Percentiles rank a stretch among this genome's conserved stretches.
phyloP scores from a whole-genome alignment of 2,329 filamentous ascomycete genomes.

The Corinectria fuckeliana region DNA sequence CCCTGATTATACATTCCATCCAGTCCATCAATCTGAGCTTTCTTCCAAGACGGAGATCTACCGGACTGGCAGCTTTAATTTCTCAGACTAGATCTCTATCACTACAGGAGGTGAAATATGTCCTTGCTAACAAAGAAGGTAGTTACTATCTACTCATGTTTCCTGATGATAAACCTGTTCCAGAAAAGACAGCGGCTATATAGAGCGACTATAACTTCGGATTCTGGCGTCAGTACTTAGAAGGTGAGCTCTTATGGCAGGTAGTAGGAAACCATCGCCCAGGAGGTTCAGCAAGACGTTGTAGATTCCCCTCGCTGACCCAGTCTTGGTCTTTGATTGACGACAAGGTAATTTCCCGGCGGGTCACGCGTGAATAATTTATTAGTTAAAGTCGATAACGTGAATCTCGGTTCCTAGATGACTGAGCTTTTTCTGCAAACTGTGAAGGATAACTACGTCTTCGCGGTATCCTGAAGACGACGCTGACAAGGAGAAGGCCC shows the following conservation, averaged over 20 bases:
- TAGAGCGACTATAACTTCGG: too few species aligned
- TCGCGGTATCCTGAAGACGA: neutral
- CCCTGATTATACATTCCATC: too few species aligned
- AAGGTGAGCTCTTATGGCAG: neutral
- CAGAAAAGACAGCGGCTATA: too few species aligned
- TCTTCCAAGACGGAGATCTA: too few species aligned
- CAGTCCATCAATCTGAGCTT: too few species aligned
- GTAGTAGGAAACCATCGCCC: neutral
- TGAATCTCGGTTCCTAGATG: neutral
- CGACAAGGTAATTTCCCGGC: neutral
- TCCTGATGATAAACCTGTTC: too few species aligned
- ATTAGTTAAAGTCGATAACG: neutral
- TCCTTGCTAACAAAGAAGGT: too few species aligned
- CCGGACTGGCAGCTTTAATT: too few species aligned
- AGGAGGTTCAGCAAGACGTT: neutral
- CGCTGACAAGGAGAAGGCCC: neutral
- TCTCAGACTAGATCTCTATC: too few species aligned
- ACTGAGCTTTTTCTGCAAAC: neutral
- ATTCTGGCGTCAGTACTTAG: too few species aligned
- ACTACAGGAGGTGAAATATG: too few species aligned
- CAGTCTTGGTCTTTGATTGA: slow-evolving; percentile 6
- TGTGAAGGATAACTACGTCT: neutral
- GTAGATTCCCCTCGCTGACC: neutral
- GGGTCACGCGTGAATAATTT: neutral
- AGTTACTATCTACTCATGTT: too few species aligned